These are phyloP conservation scores for Stenogyne calaminthoides DNA, from an alignment of 305 asterid species.

Conservation along the genomic window DNA sequence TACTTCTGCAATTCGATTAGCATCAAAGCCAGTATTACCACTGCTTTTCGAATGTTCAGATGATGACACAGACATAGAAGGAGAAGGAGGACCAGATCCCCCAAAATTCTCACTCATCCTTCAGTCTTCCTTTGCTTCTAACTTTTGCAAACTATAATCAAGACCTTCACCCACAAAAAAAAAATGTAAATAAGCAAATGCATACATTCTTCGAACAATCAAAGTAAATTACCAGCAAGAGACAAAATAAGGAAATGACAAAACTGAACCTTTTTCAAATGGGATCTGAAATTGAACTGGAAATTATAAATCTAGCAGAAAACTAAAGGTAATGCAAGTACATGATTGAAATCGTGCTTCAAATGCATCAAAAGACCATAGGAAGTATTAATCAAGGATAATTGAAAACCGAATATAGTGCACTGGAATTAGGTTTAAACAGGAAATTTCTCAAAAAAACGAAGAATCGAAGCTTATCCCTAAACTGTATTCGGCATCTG, in stretches of 20 bases:
- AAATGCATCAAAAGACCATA: too few species aligned
- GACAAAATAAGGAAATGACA: not conserved
- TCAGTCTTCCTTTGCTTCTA: constrained; percentile 16
- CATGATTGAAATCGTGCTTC: not conserved
- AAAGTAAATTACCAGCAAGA: not conserved
- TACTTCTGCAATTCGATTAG: constrained; percentile 79
- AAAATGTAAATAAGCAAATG: not conserved
- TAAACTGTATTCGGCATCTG: not conserved
- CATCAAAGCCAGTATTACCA: constrained; percentile 60
- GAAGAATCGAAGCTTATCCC: not conserved
- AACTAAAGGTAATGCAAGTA: not conserved
- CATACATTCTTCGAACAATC: not conserved
- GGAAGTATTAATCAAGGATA: not conserved
- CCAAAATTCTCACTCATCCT: too few species aligned
- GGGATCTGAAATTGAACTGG: constrained; percentile 5
- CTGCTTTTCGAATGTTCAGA: constrained; percentile 43
- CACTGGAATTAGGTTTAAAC: not conserved
- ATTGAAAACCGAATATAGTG: not conserved
- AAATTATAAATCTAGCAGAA: constrained; percentile 18
- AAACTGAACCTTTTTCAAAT: constrained; percentile 5
- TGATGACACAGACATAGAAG: constrained; percentile 37
- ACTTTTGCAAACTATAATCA: constrained; percentile 17
- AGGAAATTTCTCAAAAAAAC: not conserved
- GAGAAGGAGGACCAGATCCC: constrained; percentile 49
- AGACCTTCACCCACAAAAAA: constrained; percentile 27